Conservation (phyloP, 345 rosid species). For the Brassica cretica region DNA sequence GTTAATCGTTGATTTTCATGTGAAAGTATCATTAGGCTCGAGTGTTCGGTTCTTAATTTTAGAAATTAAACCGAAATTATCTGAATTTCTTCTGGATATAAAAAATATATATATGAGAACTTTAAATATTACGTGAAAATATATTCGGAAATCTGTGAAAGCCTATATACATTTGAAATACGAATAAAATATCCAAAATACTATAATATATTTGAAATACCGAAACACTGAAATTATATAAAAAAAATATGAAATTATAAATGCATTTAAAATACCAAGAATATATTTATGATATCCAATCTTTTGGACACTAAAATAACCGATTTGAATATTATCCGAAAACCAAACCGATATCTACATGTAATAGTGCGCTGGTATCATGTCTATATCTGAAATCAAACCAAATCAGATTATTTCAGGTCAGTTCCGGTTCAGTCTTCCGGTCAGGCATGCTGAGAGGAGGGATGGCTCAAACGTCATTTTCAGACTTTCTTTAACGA, state of each 20-base stretch:
- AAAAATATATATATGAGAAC: neutral
- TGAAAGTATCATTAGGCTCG: neutral
- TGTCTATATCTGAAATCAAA: neutral
- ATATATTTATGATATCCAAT: neutral
- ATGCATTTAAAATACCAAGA: neutral
- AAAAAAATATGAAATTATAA: neutral
- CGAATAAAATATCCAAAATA: neutral
- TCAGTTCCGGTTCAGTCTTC: neutral
- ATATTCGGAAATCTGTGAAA: neutral
- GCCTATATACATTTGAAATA: neutral
- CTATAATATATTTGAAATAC: neutral
- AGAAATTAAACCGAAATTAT: neutral
- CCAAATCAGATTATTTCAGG: neutral
- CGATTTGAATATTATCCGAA: neutral
- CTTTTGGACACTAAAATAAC: neutral
- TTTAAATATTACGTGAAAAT: neutral
- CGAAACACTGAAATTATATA: neutral
- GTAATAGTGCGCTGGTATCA: neutral
- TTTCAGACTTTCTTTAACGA: conserved; percentile 31
- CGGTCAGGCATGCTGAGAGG: neutral
- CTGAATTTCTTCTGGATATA: neutral
- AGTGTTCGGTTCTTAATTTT: neutral
- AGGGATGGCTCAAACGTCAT: conserved; percentile 27
- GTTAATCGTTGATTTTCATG: neutral
- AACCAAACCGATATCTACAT: neutral